Percentiles rank a stretch among this genome's conserved stretches.
Evolutionary conservation across 2,329 filamentous ascomycete species (phyloP).

Genomic region (Sporothrix pseudoabietina): DNA sequence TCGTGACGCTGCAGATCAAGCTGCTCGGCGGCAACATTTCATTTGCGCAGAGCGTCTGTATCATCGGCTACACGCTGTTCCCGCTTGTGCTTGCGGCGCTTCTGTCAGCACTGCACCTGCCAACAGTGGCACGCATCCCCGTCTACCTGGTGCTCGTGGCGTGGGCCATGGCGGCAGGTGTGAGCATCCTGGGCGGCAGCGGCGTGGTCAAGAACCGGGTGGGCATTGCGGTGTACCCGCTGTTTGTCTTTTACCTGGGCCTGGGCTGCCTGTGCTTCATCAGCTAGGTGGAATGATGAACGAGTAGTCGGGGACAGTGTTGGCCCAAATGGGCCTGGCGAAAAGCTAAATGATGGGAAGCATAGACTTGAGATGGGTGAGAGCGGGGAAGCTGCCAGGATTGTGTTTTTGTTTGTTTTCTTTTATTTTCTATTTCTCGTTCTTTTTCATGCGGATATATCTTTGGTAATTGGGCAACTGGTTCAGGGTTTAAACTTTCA

Average conservation of each 20-base stretch:
- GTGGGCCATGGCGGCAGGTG: constrained; percentile 93
- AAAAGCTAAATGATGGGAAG: background rate
- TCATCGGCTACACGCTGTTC: constrained; percentile 98
- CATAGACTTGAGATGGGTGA: background rate
- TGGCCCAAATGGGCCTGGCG: too few relatives aligned
- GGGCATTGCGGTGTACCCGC: constrained; percentile 87
- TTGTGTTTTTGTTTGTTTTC: background rate
- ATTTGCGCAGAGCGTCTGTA: constrained; percentile 95
- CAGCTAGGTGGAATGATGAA: constrained; percentile 55
- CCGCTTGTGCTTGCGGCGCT: constrained; percentile 91
- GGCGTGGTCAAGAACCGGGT: constrained; percentile 95
- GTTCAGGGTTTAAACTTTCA: background rate
- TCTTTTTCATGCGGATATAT: constrained; percentile 3
- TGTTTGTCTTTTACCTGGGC: constrained; percentile 93
- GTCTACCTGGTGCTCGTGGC: constrained; percentile 85
- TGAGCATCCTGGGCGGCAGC: constrained; percentile 93
- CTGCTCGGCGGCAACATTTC: constrained; percentile 95
- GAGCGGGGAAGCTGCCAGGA: background rate
- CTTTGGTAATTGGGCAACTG: constrained; percentile 21
- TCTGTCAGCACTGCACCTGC: constrained; percentile 79
- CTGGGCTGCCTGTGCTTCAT: constrained; percentile 97
- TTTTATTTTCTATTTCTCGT: background rate
- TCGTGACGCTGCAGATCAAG: constrained; percentile 98
- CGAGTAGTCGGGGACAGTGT: background rate
- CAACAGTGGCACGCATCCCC: constrained; percentile 80